These are phyloP conservation scores for Ustilago xerochloae DNA, from an alignment of 1,284 basidiomycete genomes.

Conservation along the genomic window DNA sequence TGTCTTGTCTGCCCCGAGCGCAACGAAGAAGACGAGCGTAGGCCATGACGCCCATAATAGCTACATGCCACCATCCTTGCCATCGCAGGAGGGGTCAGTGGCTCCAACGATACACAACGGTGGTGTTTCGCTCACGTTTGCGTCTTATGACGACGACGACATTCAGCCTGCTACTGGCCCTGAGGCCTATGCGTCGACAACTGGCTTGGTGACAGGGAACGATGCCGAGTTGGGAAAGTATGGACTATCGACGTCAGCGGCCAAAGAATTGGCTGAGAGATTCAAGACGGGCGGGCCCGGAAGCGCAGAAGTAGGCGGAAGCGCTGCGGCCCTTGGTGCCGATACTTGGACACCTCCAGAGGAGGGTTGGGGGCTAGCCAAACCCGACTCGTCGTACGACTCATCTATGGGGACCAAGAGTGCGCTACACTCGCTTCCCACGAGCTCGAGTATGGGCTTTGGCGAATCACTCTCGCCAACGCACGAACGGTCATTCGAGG, in stretches of 20 bases:
- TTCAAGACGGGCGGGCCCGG: constrained; percentile 17
- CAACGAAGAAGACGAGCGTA: background rate
- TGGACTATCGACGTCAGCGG: constrained; percentile 25
- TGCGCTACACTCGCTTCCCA: constrained; percentile 14
- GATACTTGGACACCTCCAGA: constrained; percentile 19
- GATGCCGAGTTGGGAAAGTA: constrained; percentile 11
- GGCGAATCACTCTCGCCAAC: constrained; percentile 15
- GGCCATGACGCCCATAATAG: background rate
- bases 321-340: background rate
- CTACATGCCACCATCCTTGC: background rate
- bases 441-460: constrained; percentile 8
- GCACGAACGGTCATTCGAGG: constrained; percentile 18
- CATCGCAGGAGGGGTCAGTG: background rate
- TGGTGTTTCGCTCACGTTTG: constrained; percentile 53
- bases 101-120: constrained; percentile 5
- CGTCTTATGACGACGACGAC: constrained; percentile 50
- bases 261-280: constrained; percentile 23
- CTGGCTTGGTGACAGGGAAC: background rate
- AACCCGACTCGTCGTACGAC: constrained; percentile 33
- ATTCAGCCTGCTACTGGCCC: constrained; percentile 9
- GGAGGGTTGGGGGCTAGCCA: constrained; percentile 19
- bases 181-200: background rate
- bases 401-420: constrained; percentile 33
- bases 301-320: background rate
- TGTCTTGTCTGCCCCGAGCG: background rate